These are phyloP conservation scores for Sporothrix phasma DNA, from an alignment of 2,329 filamentous ascomycete species.

Conservation along the genomic window DNA sequence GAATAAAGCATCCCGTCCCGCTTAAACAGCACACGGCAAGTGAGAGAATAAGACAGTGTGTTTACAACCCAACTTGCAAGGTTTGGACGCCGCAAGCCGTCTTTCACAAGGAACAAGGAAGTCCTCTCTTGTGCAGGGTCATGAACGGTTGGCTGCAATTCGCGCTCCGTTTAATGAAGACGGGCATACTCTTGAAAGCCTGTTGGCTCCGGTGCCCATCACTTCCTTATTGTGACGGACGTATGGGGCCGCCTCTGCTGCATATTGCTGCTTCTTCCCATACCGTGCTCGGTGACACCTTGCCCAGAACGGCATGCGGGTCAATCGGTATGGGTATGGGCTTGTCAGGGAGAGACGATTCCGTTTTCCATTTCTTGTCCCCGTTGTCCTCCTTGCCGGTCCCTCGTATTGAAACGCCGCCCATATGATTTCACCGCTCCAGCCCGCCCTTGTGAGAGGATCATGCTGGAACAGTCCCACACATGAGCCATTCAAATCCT, in stretches of 20 bases:
- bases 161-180: background rate
- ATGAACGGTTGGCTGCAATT: background rate
- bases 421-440: background rate
- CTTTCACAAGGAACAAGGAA: background rate
- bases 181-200: background rate
- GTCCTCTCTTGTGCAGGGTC: background rate
- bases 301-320: background rate
- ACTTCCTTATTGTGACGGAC: background rate
- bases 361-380: background rate
- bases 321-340: background rate
- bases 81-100: background rate
- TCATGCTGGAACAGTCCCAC: background rate
- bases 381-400: background rate
- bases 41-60: background rate
- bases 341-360: background rate
- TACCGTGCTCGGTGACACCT: background rate
- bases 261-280: too few relatives aligned
- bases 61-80: background rate
- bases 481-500: background rate
- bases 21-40: background rate
- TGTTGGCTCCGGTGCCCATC: background rate
- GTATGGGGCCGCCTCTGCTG: background rate
- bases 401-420: constrained; percentile 6
- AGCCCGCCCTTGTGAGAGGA: background rate
- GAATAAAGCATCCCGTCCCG: background rate